Conservation (phyloP, 768 basidiomycete genomes). For the Zangia roseola region DNA sequence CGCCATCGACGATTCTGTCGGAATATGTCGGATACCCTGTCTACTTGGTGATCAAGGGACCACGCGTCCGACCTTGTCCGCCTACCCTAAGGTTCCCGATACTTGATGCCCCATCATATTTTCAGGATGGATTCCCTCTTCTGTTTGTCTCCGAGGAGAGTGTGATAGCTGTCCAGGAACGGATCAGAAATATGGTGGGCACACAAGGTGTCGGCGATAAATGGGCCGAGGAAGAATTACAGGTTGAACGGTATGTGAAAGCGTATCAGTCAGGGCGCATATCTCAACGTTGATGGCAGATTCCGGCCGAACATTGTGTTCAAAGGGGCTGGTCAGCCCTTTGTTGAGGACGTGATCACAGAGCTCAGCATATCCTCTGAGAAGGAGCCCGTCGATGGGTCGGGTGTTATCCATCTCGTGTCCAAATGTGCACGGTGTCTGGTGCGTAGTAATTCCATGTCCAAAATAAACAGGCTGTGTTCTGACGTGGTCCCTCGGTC, state of each 20-base stretch:
- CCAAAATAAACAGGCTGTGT: conserved; percentile 1
- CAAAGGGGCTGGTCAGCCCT: conserved; percentile 60
- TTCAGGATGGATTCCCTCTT: conserved; percentile 73
- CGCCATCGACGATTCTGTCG: conserved; percentile 57
- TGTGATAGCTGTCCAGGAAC: conserved; percentile 48
- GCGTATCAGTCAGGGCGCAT: neutral
- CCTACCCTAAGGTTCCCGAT: conserved; percentile 56
- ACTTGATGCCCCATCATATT: conserved; percentile 54
- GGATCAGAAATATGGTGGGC: conserved; percentile 46
- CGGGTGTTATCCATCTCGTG: conserved; percentile 51
- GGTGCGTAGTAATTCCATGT: conserved; percentile 42
- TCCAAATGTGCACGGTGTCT: conserved; percentile 70
- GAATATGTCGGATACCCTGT: conserved; percentile 61
- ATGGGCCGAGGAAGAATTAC: conserved; percentile 52
- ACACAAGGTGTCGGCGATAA: conserved; percentile 46
- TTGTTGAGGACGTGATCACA: conserved; percentile 70
- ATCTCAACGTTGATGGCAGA: conserved; percentile 34
- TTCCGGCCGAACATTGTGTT: conserved; percentile 79
- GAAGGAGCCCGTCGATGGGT: conserved; percentile 15
- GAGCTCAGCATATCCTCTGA: conserved; percentile 53
- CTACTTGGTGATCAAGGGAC: conserved; percentile 67
- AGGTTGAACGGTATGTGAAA: conserved; percentile 55
- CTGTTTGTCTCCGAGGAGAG: conserved; percentile 69
- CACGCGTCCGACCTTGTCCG: conserved; percentile 46
- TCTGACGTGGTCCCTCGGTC: conserved; percentile 2